These are phyloP conservation scores for Exophiala sideris DNA, from an alignment of 2,329 filamentous ascomycete genomes.

Conservation along the genomic window DNA sequence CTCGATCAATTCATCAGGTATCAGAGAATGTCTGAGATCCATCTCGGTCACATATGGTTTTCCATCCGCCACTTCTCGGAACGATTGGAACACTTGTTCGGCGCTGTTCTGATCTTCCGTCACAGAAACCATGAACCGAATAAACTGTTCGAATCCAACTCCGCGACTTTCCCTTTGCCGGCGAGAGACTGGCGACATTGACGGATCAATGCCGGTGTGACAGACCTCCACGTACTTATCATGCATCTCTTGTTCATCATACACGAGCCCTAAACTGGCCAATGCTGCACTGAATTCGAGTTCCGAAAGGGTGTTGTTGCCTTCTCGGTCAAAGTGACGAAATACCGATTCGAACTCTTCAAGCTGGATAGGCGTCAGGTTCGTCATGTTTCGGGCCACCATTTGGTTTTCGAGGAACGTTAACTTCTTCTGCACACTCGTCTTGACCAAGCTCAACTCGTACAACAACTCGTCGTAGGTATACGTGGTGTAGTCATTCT, in stretches of 20 bases:
- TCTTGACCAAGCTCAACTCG: constrained; percentile 85
- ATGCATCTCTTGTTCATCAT: constrained; percentile 98
- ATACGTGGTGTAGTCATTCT: constrained; percentile 99
- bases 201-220: constrained; percentile 33
- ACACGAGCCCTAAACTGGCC: constrained; percentile 91
- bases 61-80: constrained; percentile 94
- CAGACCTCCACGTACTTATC: constrained; percentile 89
- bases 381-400: constrained; percentile 97
- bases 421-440: constrained; percentile 91
- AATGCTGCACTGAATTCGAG: constrained; percentile 94
- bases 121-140: constrained; percentile 98
- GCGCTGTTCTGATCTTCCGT: constrained; percentile 99
- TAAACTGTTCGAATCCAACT: constrained; percentile 97
- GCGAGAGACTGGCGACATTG: constrained; percentile 33
- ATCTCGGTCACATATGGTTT: constrained; percentile 99
- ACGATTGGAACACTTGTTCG: constrained; percentile 97
- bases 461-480: constrained; percentile 95
- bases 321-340: constrained; percentile 92
- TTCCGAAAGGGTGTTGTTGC: constrained; percentile 84
- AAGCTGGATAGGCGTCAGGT: constrained; percentile 93
- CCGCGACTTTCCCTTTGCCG: constrained; percentile 43
- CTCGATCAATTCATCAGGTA: constrained; percentile 95
- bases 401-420: constrained; percentile 97
- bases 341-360: constrained; percentile 99
- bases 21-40: constrained; percentile 88